Evolutionary conservation across 495 filamentous ascomycete genomes (phyloP).

Genomic region (Aspergillus carlsbadensis): DNA sequence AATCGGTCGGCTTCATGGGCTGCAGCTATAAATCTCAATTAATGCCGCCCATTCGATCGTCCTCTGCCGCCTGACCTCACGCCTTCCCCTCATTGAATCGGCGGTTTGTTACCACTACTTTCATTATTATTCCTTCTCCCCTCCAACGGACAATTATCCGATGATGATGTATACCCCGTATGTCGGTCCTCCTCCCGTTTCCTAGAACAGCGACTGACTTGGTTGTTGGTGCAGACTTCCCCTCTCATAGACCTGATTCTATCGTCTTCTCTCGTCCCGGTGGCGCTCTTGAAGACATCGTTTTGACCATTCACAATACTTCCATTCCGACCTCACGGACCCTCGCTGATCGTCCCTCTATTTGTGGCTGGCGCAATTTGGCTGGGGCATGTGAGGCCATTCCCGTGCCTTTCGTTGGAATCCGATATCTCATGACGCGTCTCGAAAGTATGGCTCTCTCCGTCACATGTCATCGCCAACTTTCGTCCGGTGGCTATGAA

Average conservation of each 20-base stretch:
- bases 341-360: conserved; percentile 13
- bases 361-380: conserved; percentile 20
- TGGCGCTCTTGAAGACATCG: conserved; percentile 1
- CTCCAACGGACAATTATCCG: not conserved
- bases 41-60: not conserved
- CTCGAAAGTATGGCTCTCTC: conserved; percentile 18
- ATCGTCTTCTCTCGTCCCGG: conserved; percentile 4
- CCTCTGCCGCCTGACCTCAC: not conserved
- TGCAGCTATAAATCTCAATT: not conserved
- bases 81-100: not conserved
- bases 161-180: conserved; percentile 2
- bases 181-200: not conserved
- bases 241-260: conserved; percentile 2
- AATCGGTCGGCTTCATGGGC: not conserved
- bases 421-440: conserved; percentile 11
- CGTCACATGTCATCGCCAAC: conserved; percentile 33
- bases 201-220: not conserved
- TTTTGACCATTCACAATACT: not conserved
- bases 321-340: conserved; percentile 2
- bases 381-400: conserved; percentile 17
- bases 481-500: conserved; percentile 13
- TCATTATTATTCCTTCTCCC: not conserved
- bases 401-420: conserved; percentile 6
- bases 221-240: not conserved
- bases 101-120: not conserved